Evolutionary conservation across 2,329 filamentous ascomycete species (phyloP).

Genomic region (Apiospora rasikravindrae): DNA sequence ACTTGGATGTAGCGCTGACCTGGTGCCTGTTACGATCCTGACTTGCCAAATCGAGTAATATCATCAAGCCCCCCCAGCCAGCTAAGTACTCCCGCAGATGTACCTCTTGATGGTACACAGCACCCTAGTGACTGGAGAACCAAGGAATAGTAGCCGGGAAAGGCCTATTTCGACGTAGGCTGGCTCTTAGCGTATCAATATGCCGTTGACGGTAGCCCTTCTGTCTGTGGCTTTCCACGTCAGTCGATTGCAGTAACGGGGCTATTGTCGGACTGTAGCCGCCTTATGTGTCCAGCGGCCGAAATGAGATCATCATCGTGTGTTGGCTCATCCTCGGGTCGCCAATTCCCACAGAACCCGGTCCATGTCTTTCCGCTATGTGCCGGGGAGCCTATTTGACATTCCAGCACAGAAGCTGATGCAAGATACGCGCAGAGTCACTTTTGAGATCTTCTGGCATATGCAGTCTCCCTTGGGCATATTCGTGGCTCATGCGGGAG

Average conservation of each 20-base stretch:
- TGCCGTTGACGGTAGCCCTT: not conserved
- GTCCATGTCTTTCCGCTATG: not conserved
- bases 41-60: slow-evolving; percentile 17
- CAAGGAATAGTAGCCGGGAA: not conserved
- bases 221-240: not conserved
- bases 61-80: not conserved
- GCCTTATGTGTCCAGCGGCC: slow-evolving; percentile 10
- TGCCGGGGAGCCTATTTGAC: not conserved
- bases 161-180: not conserved
- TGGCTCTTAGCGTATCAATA: not conserved
- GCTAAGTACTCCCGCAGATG: not conserved
- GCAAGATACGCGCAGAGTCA: slow-evolving; percentile 13
- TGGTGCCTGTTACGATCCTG: not conserved
- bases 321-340: slow-evolving; percentile 7
- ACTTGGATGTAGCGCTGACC: slow-evolving; percentile 1
- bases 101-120: slow-evolving; percentile 3
- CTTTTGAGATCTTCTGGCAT: slow-evolving; percentile 10
- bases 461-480: slow-evolving; percentile 5
- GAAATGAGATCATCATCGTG: slow-evolving; percentile 2
- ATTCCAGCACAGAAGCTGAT: not conserved
- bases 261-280: not conserved
- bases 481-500: not conserved
- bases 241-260: not conserved
- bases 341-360: not conserved
- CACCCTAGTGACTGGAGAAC: not conserved